Evolutionary conservation across 176 grass and related monocot species (phyloP).

Genomic region (Juncus inflexus): DNA sequence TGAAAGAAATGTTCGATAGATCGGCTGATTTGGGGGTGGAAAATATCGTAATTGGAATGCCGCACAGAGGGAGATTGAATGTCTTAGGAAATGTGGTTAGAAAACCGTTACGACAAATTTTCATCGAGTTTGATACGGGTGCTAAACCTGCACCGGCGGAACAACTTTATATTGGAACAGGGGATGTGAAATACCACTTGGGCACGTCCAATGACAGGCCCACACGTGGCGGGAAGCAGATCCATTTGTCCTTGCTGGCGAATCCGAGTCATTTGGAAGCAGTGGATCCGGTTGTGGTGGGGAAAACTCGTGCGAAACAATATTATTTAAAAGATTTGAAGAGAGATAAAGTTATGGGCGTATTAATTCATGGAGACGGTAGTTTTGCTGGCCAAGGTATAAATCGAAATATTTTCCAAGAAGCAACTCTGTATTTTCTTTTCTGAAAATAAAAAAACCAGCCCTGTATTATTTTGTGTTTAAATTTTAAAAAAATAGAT

Average conservation of each 20-base stretch:
- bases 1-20: constrained; percentile 51
- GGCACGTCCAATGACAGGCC: constrained; percentile 42
- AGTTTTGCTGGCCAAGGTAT: constrained; percentile 76
- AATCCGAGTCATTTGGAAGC: constrained; percentile 43
- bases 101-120: constrained; percentile 44
- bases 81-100: constrained; percentile 39
- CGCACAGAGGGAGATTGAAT: constrained; percentile 41
- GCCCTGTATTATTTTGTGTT: too few relatives aligned
- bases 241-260: constrained; percentile 35
- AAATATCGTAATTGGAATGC: constrained; percentile 49
- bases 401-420: too few relatives aligned
- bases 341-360: constrained; percentile 73
- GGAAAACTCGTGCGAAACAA: constrained; percentile 38
- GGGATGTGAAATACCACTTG: constrained; percentile 43
- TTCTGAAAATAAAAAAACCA: too few relatives aligned
- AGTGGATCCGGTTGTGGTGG: constrained; percentile 37
- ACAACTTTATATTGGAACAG: constrained; percentile 38
- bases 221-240: constrained; percentile 31
- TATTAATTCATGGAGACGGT: constrained; percentile 88
- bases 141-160: constrained; percentile 35
- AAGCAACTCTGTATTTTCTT: too few relatives aligned
- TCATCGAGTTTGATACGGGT: constrained; percentile 43
- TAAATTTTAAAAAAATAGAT: too few relatives aligned
- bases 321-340: constrained; percentile 28
- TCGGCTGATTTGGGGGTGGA: constrained; percentile 44